Evolutionary conservation across 2,329 filamentous ascomycete species (phyloP), one percentile per base, ranked within the genome.

Genomic region (Gremmenia infestans): DNA sequence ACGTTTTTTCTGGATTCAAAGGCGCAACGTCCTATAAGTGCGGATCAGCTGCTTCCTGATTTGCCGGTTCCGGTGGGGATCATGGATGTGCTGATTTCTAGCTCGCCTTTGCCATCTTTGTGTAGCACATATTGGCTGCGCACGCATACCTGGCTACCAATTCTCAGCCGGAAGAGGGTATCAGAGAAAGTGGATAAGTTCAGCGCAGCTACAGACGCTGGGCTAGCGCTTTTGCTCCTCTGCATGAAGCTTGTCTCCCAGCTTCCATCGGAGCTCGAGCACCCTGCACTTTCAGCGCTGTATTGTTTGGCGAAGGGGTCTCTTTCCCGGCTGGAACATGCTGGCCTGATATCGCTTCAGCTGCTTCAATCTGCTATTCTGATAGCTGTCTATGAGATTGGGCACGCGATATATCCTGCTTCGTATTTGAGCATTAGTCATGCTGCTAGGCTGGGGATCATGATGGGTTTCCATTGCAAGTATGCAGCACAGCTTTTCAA

Each of bases 401-500:
- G 37, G 5, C 37, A 40, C 6, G 37, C 37, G 14, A 17, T 40
- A 40, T 40, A 40, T 17, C 37, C 37, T 17, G 37, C 37, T 7
- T 15, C 37, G 14, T 40, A 40, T 17, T 40, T 40, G 37, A 40
- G 37, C 17, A 22, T 55, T 28, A 19, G 39, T 14, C 48, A 51
- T 36, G 48, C 53, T 3, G 48, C 48, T 14, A 43, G 53, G 17
- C 17, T 55, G 8, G 53, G 53, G 6, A 40, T 51, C 11, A 39
- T 55, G n/a, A 51, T 52, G 53, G 48, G 53, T 5, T 28, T 55
- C 12, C 53, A 55, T 46, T 39, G 40, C 19, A 50, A 43, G 15
- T 22, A 51, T 22, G 48, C 48, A 15, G 32, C 48, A 3, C 48
- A 47, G 28, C 42, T 55, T 9, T 51, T 51, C 48, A 51, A 52